Evolutionary conservation across 2,329 filamentous ascomycete species (phyloP), one percentile per base, ranked within the genome.

Genomic region (Verticillium nubilum): DNA sequence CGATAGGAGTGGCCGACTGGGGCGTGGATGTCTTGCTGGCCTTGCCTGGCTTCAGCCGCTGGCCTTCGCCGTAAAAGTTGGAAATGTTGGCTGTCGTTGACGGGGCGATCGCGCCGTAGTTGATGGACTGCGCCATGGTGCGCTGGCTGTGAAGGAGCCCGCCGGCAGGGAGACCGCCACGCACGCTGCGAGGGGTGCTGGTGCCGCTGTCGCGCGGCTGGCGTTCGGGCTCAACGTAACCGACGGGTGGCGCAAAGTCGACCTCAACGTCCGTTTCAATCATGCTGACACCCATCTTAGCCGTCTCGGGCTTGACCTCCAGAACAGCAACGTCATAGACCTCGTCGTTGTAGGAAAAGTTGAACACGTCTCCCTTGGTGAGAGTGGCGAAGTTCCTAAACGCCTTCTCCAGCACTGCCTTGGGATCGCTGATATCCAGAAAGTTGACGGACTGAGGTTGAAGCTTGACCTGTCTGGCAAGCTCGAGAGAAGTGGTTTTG

Each of bases 111-210:
- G 92, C 85, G 57, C 86, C 85, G 75, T 98, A 99, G 79, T 97
- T 97, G 79, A 99, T 98, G n/a, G 92, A 86, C 68, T 97, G 92
- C 0, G 95, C 93, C 95, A 99, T 99, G 62, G 88, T 93, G 12
- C 95, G 95, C 67, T 96, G 91, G 62, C 81, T 86, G 73, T 96
- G 92, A 26, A 97, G 74, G 17, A 89, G 76, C 4, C 93, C 91
- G 28, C 92, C 90, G 1, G 84, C 78, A 7, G 89, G 88, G 61
- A 90, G 73, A 13, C 85, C 85, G 59, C 85, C 83, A 1, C 81
- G 78, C 4, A 75, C 79, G 68, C 89, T 95, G 56, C 87, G 80
- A 1, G 93, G 92, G 17, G 93, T 97, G 74, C 88, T 94, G 19
- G 92, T 93, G n/a, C 93, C 93, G 66, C 90, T 95, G 27, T 73